phyloP scores from a whole-genome alignment of 306 rosid species.

The Carpinus fangiana region DNA sequence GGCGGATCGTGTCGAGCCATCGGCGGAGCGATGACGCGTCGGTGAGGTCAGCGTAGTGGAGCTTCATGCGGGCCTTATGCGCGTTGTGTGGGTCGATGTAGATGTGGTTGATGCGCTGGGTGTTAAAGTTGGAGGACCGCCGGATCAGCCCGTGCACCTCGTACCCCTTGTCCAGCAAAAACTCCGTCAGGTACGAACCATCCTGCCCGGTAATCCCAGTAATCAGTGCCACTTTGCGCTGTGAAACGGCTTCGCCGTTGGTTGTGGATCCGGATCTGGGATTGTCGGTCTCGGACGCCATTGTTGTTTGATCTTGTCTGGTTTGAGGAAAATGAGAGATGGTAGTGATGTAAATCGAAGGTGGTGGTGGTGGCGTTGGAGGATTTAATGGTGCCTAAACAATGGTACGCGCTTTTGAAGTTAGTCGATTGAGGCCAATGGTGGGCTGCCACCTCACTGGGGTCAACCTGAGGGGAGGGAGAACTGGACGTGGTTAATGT shows the following conservation, averaged over 20 bases:
- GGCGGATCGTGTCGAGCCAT: constrained; percentile 84
- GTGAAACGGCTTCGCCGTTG: constrained; percentile 38
- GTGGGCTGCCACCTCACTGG: constrained; percentile 10
- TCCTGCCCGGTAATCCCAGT: constrained; percentile 98
- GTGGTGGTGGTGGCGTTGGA: neutral
- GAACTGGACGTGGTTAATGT: neutral
- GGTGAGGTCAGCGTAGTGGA: constrained; percentile 94
- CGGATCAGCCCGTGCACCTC: constrained; percentile 95
- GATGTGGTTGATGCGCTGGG: constrained; percentile 97
- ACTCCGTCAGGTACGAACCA: constrained; percentile 94
- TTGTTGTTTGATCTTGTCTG: constrained; percentile 31
- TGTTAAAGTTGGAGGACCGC: constrained; percentile 93
- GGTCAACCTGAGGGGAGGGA: neutral
- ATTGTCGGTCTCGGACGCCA: constrained; percentile 54
- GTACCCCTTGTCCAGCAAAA: constrained; percentile 78
- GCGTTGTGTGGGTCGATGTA: constrained; percentile 98
- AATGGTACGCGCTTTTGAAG: constrained; percentile 12
- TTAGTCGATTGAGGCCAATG: neutral
- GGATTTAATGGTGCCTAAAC: constrained; percentile 11
- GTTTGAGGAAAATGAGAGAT: constrained; percentile 1
- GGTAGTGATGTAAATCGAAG: neutral
- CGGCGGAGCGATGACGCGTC: constrained; percentile 99
- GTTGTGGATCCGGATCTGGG: constrained; percentile 46
- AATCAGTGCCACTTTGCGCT: constrained; percentile 69
- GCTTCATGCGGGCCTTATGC: constrained; percentile 95